A percentile compares a stretch with the other conserved stretches of the same genome.
These are phyloP conservation scores for Hypoxylon cercidicola DNA, from an alignment of 495 filamentous ascomycete genomes.

Conservation along the genomic window DNA sequence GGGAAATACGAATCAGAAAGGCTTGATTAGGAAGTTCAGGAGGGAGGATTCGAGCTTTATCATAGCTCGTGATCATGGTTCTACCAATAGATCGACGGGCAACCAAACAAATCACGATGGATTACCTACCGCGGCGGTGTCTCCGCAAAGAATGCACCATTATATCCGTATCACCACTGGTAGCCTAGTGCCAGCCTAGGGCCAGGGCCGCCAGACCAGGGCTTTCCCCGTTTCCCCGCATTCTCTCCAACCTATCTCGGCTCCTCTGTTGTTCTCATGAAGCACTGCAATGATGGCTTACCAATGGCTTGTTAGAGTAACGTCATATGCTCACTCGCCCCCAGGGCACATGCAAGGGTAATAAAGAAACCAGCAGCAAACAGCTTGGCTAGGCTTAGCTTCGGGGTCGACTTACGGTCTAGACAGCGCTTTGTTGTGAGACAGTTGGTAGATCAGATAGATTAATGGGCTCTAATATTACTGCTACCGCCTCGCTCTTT, in stretches of 20 bases:
- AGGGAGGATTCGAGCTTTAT: conserved; percentile 21
- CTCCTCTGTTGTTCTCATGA: conserved; percentile 26
- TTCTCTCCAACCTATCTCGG: conserved; percentile 38
- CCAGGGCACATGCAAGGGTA: conserved; percentile 35
- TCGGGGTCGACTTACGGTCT: conserved; percentile 28
- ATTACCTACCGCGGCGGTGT: conserved; percentile 23
- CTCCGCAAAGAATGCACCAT: conserved; percentile 24
- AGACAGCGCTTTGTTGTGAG: conserved; percentile 21
- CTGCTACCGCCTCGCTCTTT: conserved; percentile 27
- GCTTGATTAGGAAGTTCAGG: conserved; percentile 39
- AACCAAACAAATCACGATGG: conserved; percentile 20
- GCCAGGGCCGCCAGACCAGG: background rate
- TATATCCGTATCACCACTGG: conserved; percentile 12
- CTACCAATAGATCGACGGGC: conserved; percentile 23
- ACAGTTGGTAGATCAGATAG: conserved; percentile 14
- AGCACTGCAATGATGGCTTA: conserved; percentile 17
- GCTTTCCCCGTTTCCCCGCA: conserved; percentile 30
- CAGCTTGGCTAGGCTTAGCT: conserved; percentile 26
- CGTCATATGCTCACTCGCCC: conserved; percentile 37
- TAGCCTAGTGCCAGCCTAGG: background rate
- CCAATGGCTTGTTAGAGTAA: conserved; percentile 16
- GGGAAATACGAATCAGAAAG: conserved; percentile 29
- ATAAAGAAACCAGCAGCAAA: conserved; percentile 23
- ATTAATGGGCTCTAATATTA: conserved; percentile 39
- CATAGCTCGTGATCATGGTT: background rate